A percentile compares a stretch with the other conserved stretches of the same genome.
Evolutionary conservation across 2,329 filamentous ascomycete genomes (phyloP).

Genomic region (Fonsecaea multimorphosa): DNA sequence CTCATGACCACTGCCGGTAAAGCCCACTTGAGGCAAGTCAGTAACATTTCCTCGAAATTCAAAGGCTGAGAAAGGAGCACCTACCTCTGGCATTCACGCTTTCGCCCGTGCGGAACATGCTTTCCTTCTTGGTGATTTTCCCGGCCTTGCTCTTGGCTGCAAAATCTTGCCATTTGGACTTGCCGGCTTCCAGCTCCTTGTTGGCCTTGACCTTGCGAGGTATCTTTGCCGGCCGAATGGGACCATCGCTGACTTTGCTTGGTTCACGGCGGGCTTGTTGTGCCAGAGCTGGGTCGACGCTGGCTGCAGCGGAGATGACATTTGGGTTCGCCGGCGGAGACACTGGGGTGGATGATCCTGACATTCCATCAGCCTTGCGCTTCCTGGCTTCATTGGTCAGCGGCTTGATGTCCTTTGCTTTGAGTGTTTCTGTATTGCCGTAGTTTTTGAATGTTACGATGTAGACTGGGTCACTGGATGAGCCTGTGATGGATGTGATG

Average conservation of each 20-base stretch:
- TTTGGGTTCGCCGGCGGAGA: slow-evolving; percentile 54
- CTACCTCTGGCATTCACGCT: slow-evolving; percentile 84
- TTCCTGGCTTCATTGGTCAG: slow-evolving; percentile 74
- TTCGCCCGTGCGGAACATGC: slow-evolving; percentile 95
- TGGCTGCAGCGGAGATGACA: slow-evolving; percentile 70
- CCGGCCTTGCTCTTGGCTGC: slow-evolving; percentile 69
- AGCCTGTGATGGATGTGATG: slow-evolving; percentile 93
- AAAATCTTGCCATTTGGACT: slow-evolving; percentile 95
- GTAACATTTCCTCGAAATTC: slow-evolving; percentile 29
- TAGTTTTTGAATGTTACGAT: slow-evolving; percentile 95
- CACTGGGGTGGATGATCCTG: slow-evolving; percentile 56
- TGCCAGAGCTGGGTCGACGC: slow-evolving; percentile 69
- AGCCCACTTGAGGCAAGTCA: slow-evolving; percentile 71
- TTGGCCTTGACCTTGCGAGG: slow-evolving; percentile 83
- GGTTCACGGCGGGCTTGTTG: slow-evolving; percentile 69
- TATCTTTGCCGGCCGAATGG: slow-evolving; percentile 68
- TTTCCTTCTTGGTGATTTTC: slow-evolving; percentile 81
- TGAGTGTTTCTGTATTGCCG: slow-evolving; percentile 76
- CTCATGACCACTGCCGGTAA: slow-evolving; percentile 90
- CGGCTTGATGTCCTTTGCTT: slow-evolving; percentile 82
- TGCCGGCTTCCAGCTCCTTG: slow-evolving; percentile 87
- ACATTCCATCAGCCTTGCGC: slow-evolving; percentile 81
- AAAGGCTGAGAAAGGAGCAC: slow-evolving; percentile 41
- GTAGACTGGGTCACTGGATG: slow-evolving; percentile 87
- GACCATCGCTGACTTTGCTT: slow-evolving; percentile 66